Conservation (phyloP, 208 protist species). For the Leishmania amazonensis region DNA sequence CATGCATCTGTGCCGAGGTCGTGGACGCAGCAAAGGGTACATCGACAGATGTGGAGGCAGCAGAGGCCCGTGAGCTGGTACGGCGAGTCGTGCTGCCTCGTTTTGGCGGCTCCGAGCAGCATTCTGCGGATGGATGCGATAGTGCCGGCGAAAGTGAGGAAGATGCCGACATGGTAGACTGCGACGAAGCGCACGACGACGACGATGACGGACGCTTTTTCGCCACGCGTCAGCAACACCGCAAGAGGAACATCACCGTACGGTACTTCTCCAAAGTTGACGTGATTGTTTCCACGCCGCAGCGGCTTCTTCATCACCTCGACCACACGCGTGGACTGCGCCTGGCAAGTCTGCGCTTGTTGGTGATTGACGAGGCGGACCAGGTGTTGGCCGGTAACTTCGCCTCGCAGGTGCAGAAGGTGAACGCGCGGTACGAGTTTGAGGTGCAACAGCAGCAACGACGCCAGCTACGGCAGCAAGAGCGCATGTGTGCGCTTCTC, state of each 20-base stretch:
- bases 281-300: slow-evolving; percentile 83
- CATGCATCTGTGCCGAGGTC: slow-evolving; percentile 59
- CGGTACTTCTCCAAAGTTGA: slow-evolving; percentile 78
- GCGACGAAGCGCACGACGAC: slow-evolving; percentile 1
- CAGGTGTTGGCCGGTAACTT: slow-evolving; percentile 86
- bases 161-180: background rate
- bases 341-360: slow-evolving; percentile 63
- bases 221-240: background rate
- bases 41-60: slow-evolving; percentile 11
- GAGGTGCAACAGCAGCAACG: slow-evolving; percentile 38
- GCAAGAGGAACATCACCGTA: background rate
- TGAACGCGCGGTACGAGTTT: slow-evolving; percentile 76
- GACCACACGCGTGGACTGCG: slow-evolving; percentile 65
- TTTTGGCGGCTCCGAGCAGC: background rate
- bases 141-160: slow-evolving; percentile 2
- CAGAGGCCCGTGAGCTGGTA: slow-evolving; percentile 58
- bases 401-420: slow-evolving; percentile 73
- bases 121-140: background rate
- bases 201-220: background rate
- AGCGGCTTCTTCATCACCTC: slow-evolving; percentile 81
- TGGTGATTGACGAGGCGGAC: slow-evolving; percentile 92
- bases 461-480: slow-evolving; percentile 17
- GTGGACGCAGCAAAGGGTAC: background rate
- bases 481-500: background rate
- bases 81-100: slow-evolving; percentile 39